Conservation (phyloP, 164 flowering plant species). For the Houttuynia cordata region DNA sequence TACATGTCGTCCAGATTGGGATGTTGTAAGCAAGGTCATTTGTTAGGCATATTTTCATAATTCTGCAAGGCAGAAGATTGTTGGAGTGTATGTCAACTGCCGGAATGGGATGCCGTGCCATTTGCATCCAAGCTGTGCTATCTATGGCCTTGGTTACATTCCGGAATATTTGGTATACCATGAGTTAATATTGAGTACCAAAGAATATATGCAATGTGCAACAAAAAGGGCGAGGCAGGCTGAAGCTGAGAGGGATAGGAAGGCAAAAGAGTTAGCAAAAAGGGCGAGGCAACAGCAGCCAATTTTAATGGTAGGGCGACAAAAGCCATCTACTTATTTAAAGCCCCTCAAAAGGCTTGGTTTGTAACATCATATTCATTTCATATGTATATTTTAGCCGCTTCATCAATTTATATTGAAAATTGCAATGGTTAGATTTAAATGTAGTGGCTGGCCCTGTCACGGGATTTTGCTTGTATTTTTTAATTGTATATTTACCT, state of each 20-base stretch:
- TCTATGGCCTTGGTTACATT: slow-evolving; percentile 66
- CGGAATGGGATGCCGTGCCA: slow-evolving; percentile 85
- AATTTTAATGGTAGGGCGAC: slow-evolving; percentile 54
- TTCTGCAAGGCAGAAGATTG: slow-evolving; percentile 66
- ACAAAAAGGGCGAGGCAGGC: slow-evolving; percentile 61
- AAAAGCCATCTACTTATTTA: slow-evolving; percentile 52
- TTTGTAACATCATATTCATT: slow-evolving; percentile 20
- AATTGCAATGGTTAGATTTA: too few species aligned
- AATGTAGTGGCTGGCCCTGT: too few species aligned
- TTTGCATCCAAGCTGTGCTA: slow-evolving; percentile 76
- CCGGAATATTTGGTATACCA: slow-evolving; percentile 92
- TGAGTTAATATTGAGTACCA: slow-evolving; percentile 64
- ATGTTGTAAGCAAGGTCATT: slow-evolving; percentile 68
- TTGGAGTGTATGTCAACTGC: slow-evolving; percentile 78
- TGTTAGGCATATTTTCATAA: slow-evolving; percentile 91
- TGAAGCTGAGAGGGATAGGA: slow-evolving; percentile 30
- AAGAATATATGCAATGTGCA: slow-evolving; percentile 91
- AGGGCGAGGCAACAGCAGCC: slow-evolving; percentile 55
- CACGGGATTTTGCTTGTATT: too few species aligned
- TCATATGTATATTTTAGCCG: too few species aligned
- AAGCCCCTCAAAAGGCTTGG: slow-evolving; percentile 70
- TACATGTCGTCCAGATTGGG: slow-evolving; percentile 65
- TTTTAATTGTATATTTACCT: too few species aligned
- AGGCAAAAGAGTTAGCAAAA: slow-evolving; percentile 38
- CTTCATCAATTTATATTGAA: too few species aligned